Conservation (phyloP, 2,329 filamentous ascomycete species). For the Chaetomiaceae sp. region DNA sequence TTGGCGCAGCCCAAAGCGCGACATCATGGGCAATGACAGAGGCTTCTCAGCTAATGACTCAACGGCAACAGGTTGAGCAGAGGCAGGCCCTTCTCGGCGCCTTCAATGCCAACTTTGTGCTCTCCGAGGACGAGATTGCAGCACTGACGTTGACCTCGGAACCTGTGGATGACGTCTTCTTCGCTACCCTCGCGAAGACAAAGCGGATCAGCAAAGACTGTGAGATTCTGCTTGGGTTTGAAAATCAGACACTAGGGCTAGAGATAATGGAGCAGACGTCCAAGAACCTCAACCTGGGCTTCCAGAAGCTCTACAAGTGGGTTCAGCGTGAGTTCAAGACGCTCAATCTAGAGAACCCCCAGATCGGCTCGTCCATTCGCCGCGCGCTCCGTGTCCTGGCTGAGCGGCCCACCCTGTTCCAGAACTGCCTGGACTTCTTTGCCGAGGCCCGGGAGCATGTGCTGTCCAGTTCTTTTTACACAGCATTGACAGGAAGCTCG, state of each 20-base stretch:
- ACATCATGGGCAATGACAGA: conserved; percentile 73
- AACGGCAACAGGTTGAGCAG: conserved; percentile 68
- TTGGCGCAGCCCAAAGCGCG: conserved; percentile 68
- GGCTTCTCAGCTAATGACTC: conserved; percentile 65
- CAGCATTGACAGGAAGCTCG: conserved; percentile 72
- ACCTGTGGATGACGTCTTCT: conserved; percentile 82
- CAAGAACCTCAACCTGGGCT: conserved; percentile 79
- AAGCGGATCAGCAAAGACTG: conserved; percentile 88
- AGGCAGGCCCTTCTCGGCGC: conserved; percentile 75
- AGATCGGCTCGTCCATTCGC: conserved; percentile 80
- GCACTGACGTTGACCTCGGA: conserved; percentile 72
- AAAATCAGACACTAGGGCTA: conserved; percentile 80
- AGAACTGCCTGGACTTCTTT: conserved; percentile 90
- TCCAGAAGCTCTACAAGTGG: conserved; percentile 95
- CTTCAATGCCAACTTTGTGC: conserved; percentile 77
- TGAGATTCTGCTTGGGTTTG: conserved; percentile 81
- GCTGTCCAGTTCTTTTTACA: conserved; percentile 83
- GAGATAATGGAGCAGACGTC: conserved; percentile 91
- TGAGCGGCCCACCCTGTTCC: conserved; percentile 84
- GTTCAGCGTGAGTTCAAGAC: conserved; percentile 89
- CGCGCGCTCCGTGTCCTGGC: conserved; percentile 81
- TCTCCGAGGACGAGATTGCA: conserved; percentile 76
- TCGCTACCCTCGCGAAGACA: conserved; percentile 68
- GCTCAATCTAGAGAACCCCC: conserved; percentile 88
- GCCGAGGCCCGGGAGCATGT: conserved; percentile 84